Evolutionary conservation across 345 rosid species (phyloP), one percentile per base, ranked within the genome.

Genomic region (Balakata baccata): DNA sequence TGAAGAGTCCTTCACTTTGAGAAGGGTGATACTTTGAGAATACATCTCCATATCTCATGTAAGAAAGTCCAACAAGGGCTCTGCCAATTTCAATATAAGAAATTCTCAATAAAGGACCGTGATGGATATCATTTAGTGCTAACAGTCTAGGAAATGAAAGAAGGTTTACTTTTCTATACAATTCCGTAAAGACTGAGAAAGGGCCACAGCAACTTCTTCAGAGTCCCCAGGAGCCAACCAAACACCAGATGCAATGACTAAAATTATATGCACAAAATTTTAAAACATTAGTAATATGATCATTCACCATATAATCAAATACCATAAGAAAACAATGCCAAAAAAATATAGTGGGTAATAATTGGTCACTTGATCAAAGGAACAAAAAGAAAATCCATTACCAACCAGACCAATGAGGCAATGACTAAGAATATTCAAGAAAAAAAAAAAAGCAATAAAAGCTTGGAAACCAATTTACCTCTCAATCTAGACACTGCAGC

Each of bases 161-260:
- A 74, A 83, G 61, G 59, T 76, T 45, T 79, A 93, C 99, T 95
- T 96, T 84, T 93, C 99, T 54, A 96, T 89, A 69, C 90, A 82
- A 81, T 91, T 91, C 84, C 92, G 87, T 69, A 96, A 83, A 77
- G 99, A 87, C 74, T 88, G 97, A 72, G 98, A 93, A 74, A 96
- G 89, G 78, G 99, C 98, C 74, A 88, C 83, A 12, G 97, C 96
- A 78, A 96, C 87, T 92, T 93, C 98, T 83, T 96, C 98, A 18
- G 96, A 89, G 80, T 93, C 98, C 75, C 99, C 99, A 81, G 99
- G 98, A 78, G 98, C 92, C 78, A 88, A 80, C 99, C 99, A 96
- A 75, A 88, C 80, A 79, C 99, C 99, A 47, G 96, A 89, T 66
- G 99, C 90, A 76, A 92, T 91, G 84, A 87, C 99, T 95, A 76